Evolutionary conservation across 2,329 filamentous ascomycete genomes (phyloP), one percentile per base, ranked within the genome.

Genomic region (Alternaria alternata): DNA sequence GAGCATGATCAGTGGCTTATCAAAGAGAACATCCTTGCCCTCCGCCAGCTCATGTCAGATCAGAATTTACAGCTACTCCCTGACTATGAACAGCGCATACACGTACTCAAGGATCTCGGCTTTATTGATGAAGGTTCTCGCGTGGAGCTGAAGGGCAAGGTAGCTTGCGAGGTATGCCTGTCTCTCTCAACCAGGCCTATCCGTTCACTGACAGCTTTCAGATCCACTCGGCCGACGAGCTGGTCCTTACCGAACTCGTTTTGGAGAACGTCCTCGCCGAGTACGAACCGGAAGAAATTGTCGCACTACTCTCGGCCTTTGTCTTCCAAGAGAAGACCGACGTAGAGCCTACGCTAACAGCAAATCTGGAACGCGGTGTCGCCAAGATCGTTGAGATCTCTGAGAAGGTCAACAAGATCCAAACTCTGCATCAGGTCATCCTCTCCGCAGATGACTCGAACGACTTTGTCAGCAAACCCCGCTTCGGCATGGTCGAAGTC

Each of bases 271-370:
- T 97, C 2, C 88, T 99, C 3, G 94, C 94, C 51, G 91, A 96
- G 62, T 97, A 95, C 78, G 94, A 97, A 71, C 93, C 94, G 1
- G 93, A 96, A 68, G 95, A 99, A 79, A 98, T 99, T 63, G 95
- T 96, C 1, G 94, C 95, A 11, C 84, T 99, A 3, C 86, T 99
- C 3, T 97, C 94, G 0, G 89, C 92, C 1, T 99, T 99, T 77
- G 94, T 99, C 2, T 99, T 99, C 83, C 93, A 98, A 75, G 95
- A 99, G 76, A 98, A 97, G 81, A 97, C 95, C 0, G 89, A 93
- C 26, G 86, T 86, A 6, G 87, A 90, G 18, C 94, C 95, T 0
- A 91, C 89, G 4, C 82, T 99, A 59, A 96, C 93, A 0, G 88
- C 91, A 4, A 91, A 88, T 51, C 87, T 99, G 11, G 91, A 96